Conservation (phyloP, 2,329 filamentous ascomycete genomes). For the Talaromyces amestolkiae region DNA sequence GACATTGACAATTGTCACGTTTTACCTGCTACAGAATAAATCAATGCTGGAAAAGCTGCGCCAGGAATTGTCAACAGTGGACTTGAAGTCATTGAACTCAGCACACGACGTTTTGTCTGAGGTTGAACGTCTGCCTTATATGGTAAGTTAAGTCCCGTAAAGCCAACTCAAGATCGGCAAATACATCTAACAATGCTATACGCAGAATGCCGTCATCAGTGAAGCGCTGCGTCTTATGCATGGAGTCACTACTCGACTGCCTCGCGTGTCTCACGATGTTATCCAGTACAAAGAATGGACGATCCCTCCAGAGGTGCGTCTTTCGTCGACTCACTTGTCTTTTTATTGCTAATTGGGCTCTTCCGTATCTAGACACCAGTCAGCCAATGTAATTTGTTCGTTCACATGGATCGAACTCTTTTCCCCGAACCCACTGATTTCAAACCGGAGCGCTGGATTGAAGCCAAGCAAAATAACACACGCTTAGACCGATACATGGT, state of each 20-base stretch:
- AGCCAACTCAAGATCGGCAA: background rate
- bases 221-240: slow-evolving; percentile 35
- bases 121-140: slow-evolving; percentile 40
- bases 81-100: slow-evolving; percentile 24
- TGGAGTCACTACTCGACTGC: slow-evolving; percentile 32
- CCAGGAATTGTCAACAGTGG: slow-evolving; percentile 28
- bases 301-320: slow-evolving; percentile 28
- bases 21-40: slow-evolving; percentile 28
- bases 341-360: background rate
- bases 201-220: slow-evolving; percentile 31
- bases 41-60: slow-evolving; percentile 24
- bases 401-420: slow-evolving; percentile 36
- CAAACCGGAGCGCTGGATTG: slow-evolving; percentile 40
- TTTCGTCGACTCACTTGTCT: no score
- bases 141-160: slow-evolving; percentile 26
- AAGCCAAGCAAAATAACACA: slow-evolving; percentile 31
- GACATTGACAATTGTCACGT: slow-evolving; percentile 31
- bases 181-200: background rate
- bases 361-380: slow-evolving; percentile 31
- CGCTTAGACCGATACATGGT: slow-evolving; percentile 39
- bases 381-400: slow-evolving; percentile 37
- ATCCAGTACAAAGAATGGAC: slow-evolving; percentile 33
- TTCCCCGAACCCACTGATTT: slow-evolving; percentile 39
- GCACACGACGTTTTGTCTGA: slow-evolving; percentile 29
- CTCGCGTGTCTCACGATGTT: slow-evolving; percentile 29